Percentiles rank a stretch among this genome's conserved stretches.
These are phyloP conservation scores for Penicillium hesseltinei DNA, from an alignment of 2,329 filamentous ascomycete genomes.

Conservation along the genomic window DNA sequence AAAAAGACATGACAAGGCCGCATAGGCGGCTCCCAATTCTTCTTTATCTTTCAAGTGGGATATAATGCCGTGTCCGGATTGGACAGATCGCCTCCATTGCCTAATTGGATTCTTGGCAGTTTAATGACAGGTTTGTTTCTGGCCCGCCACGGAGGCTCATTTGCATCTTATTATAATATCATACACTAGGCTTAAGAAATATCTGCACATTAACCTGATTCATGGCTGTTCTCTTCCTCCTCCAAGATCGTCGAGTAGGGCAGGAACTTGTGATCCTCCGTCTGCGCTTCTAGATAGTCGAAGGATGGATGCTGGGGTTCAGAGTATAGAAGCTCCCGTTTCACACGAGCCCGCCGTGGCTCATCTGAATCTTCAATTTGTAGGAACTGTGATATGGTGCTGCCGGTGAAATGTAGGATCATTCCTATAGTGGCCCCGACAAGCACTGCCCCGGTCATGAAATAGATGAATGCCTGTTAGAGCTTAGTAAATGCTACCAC, in stretches of 20 bases:
- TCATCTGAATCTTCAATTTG: conserved; percentile 25
- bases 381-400: conserved; percentile 52
- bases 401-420: conserved; percentile 57
- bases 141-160: neutral
- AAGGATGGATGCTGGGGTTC: conserved; percentile 6
- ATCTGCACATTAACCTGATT: conserved; percentile 9
- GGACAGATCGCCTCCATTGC: neutral
- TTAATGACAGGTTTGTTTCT: neutral
- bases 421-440: conserved; percentile 65
- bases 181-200: neutral
- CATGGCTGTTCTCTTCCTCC: conserved; percentile 31
- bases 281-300: conserved; percentile 19
- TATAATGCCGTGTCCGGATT: neutral
- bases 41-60: too few relatives aligned
- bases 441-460: conserved; percentile 55
- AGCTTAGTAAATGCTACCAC: neutral
- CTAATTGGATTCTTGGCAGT: neutral
- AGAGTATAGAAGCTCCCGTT: conserved; percentile 1
- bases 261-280: conserved; percentile 12
- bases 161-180: neutral
- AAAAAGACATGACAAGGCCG: too few relatives aligned
- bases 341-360: neutral
- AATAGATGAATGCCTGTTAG: conserved; percentile 18
- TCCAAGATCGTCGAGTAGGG: conserved; percentile 31
- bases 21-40: too few relatives aligned